Base-by-base conservation (phyloP, 2,329 filamentous ascomycete species). In the Ophiostoma triangulosporum region DNA sequence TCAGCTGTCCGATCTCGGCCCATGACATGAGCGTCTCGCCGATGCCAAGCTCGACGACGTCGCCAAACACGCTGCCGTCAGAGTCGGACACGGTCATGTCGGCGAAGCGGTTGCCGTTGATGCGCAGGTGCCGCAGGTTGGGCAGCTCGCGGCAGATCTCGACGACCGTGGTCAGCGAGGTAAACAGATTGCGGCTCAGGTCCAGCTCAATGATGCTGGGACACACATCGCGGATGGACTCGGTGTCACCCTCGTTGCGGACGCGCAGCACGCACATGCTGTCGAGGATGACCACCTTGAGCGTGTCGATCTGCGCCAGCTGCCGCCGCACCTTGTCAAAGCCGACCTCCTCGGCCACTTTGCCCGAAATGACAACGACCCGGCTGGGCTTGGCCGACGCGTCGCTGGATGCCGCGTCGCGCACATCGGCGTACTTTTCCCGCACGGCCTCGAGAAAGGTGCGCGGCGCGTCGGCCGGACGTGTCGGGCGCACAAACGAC, bases 311-410 rank as follows among this genome's bases (percentile, higher is more conserved):
- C 63, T 84, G 74, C 60, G 89, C 84, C 62, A 94, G 82, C 67
- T 90, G 81, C 59, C 77, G 77, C 43, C 85, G 80, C 60, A 96
- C 88, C 73, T 96, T 96, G 60, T 95, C 89, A 61, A 97, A 97
- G 29, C 93, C 93, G 32, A 97, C 80, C 69, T 97, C 91, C 69
- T 97, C 86, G 5, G 88, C 91, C 17, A 90, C 78, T 68, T 97
- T 97, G 35, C 68, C 86, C 69, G 73, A 95, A 75, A 74, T 84
- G 53, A 74, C 70, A 57, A 95, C 84, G 49, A 79, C 73, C 29
- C 48, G 51, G 27, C 46, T 29, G 20, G 48, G 51, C 22, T 17
- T 38, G 2, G 32, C 17, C 2, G 20, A 14, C 3, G 22, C 24
- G 2, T 27, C 14, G 1, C 15, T 46, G n/a, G 17, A 22, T 14